phyloP scores from a whole-genome alignment of 345 rosid species.

The Hypericum perforatum region DNA sequence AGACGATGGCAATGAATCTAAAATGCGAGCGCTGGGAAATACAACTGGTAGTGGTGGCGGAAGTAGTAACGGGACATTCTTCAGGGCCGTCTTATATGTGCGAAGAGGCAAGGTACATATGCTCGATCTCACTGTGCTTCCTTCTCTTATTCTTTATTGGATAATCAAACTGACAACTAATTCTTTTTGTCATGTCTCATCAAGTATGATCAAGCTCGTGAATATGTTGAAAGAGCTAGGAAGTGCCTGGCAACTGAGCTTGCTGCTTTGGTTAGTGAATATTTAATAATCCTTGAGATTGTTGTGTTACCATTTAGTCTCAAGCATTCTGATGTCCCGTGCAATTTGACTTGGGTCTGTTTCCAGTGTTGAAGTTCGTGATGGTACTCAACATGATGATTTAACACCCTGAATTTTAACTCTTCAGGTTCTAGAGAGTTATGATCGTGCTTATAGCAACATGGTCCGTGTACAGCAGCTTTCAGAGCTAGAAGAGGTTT shows the following conservation, averaged over 20 bases:
- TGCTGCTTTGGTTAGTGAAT: conserved; percentile 79
- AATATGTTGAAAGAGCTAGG: conserved; percentile 89
- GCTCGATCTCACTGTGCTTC: not conserved
- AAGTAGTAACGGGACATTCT: conserved; percentile 91
- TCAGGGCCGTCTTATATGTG: conserved; percentile 85
- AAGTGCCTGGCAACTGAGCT: conserved; percentile 97
- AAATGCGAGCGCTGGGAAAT: conserved; percentile 70
- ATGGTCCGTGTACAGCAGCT: conserved; percentile 99
- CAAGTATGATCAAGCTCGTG: conserved; percentile 90
- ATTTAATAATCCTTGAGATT: no score
- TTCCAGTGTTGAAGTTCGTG: not conserved
- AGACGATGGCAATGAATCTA: conserved; percentile 93
- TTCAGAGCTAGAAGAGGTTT: conserved; percentile 93
- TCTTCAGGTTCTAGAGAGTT: conserved; percentile 91
- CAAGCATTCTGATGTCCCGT: not conserved
- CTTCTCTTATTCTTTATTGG: not conserved
- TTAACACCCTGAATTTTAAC: not conserved
- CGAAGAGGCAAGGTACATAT: conserved; percentile 59
- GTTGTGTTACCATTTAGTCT: no score
- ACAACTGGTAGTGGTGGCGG: conserved; percentile 86
- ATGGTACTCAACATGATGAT: not conserved
- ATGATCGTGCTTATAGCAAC: conserved; percentile 91
- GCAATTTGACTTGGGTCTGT: not conserved
- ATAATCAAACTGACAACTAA: not conserved
- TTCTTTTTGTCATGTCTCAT: conserved; percentile 10